Conservation (phyloP, 257 asterid species). For the Scutellaria baicalensis region DNA sequence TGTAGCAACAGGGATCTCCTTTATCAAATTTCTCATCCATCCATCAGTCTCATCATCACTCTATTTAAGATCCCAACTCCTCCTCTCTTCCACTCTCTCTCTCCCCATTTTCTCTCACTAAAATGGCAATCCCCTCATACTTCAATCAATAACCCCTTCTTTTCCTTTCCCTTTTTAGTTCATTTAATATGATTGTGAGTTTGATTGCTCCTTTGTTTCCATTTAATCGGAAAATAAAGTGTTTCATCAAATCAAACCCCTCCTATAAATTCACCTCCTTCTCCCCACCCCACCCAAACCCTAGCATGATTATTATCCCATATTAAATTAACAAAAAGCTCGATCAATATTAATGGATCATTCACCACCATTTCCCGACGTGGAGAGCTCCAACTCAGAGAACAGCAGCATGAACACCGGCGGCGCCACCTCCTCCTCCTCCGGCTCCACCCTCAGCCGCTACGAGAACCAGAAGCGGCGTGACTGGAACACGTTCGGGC, state of each 20-base stretch:
- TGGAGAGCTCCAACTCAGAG: slow-evolving; percentile 50
- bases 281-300: slow-evolving; percentile 14
- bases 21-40: slow-evolving; percentile 22
- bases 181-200: not conserved
- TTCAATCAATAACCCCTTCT: slow-evolving; percentile 35
- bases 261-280: slow-evolving; percentile 1
- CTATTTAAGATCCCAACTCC: slow-evolving; percentile 17
- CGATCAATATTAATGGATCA: no score
- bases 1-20: slow-evolving; percentile 13
- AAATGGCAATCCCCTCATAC: slow-evolving; percentile 48
- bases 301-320: no score
- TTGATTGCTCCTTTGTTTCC: not conserved
- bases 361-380: slow-evolving; percentile 30
- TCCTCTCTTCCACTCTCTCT: no score
- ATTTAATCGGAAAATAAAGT: not conserved
- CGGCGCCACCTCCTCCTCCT: slow-evolving; percentile 14
- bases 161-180: slow-evolving; percentile 22
- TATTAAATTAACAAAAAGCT: no score
- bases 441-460: slow-evolving; percentile 50
- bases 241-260: slow-evolving; percentile 10
- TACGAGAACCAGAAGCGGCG: slow-evolving; percentile 93
- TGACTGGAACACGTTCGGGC: slow-evolving; percentile 92
- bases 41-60: slow-evolving; percentile 31
- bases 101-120: slow-evolving; percentile 21
- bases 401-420: slow-evolving; percentile 21